Conservation (phyloP, 2,329 filamentous ascomycete genomes). For the Colletotrichum tropicicola region DNA sequence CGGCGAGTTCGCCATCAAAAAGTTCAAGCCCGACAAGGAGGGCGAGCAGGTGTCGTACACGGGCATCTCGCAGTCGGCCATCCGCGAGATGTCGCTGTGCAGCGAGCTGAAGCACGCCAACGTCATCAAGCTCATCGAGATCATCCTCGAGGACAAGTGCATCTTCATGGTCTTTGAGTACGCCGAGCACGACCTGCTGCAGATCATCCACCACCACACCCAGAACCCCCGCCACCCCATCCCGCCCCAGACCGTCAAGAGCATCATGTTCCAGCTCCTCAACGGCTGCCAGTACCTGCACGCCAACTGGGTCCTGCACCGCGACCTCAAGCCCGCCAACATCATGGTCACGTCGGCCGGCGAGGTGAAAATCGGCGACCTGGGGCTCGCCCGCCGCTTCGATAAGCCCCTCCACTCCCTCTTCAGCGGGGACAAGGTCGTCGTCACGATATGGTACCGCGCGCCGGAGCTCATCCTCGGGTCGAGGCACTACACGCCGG, state of each 20-base stretch:
- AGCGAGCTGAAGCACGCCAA: conserved; percentile 90
- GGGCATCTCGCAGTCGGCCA: conserved; percentile 95
- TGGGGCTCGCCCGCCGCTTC: conserved; percentile 91
- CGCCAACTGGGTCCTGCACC: conserved; percentile 95
- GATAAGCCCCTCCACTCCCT: conserved; percentile 92
- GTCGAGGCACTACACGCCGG: conserved; percentile 94
- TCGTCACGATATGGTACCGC: conserved; percentile 99
- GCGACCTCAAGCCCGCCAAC: conserved; percentile 96
- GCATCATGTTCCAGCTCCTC: conserved; percentile 94
- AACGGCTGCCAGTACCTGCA: conserved; percentile 96
- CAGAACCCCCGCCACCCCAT: conserved; percentile 89
- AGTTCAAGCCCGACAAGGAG: conserved; percentile 99
- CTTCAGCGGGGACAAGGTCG: conserved; percentile 95
- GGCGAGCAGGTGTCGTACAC: conserved; percentile 95
- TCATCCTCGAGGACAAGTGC: conserved; percentile 97
- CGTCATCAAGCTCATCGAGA: conserved; percentile 90
- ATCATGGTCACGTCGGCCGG: conserved; percentile 96
- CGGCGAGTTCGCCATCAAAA: conserved; percentile 97
- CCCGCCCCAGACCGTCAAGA: conserved; percentile 87
- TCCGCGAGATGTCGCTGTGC: conserved; percentile 97
- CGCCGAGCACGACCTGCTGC: conserved; percentile 94
- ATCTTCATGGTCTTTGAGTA: conserved; percentile 99
- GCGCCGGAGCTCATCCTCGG: conserved; percentile 93
- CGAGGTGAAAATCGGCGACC: conserved; percentile 92
- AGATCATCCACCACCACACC: conserved; percentile 98